Evolutionary conservation across 2,329 filamentous ascomycete species (phyloP), one percentile per base, ranked within the genome.

Genomic region (Passalora sequoiae): DNA sequence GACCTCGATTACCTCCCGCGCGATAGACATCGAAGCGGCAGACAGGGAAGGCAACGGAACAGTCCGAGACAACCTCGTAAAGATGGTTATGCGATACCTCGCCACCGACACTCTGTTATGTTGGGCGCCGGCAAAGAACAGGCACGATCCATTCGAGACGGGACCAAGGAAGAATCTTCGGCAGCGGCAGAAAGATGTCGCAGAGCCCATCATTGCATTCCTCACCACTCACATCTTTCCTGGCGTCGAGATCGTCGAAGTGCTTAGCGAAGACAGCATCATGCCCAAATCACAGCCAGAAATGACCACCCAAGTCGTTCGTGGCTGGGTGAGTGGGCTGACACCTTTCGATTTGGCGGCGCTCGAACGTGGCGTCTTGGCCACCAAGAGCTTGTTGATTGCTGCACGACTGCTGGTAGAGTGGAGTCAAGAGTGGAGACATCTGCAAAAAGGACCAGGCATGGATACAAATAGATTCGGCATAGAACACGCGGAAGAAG

Each of bases 91-190:
- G 74, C 78, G 84, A 35, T 97, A 97, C 66, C 76, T 98, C 19
- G 82, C 89, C 57, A 97, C 92, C 1, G 92, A 98, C 68, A 89
- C 87, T 0, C 70, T 97, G 25, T 78, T 98, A 1, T 97, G 91
- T 76, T 95, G 89, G 86, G 88, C 80, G 13, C 82, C 82, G 0
- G 74, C 73, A 58, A 68, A 69, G 43, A 68, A 68, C 33, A 54
- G 69, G 46, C 66, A 75, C 61, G 64, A 80, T 29, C 64, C 70
- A 21, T 44, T 47, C 35, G 35, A 48, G 31, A 40, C 38, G 27
- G 35, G 29, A 21, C 33, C 48, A 35, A 44, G 43, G 33, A 43
- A 28, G 66, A 54, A 53, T 8, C 73, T 98, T 40, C 76, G 88
- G 12, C 75, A 84, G 33, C 70, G 82, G 15, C 92, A 98, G 69